phyloP scores from a whole-genome alignment of 371 early-diverging fungal species.

The Mortierella sp. region DNA sequence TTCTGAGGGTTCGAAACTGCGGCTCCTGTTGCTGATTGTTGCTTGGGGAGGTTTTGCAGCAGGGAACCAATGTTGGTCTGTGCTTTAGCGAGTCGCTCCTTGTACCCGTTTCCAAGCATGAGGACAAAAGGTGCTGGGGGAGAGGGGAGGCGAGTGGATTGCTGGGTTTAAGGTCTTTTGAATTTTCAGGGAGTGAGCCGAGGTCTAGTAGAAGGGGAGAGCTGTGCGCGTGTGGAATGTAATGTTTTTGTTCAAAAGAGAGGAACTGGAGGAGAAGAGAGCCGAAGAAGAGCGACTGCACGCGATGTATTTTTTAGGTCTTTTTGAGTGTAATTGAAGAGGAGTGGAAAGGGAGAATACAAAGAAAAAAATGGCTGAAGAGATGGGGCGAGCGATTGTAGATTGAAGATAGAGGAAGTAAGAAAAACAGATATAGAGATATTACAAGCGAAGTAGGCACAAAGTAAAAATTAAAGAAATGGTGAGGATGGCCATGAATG shows the following conservation, averaged over 20 bases:
- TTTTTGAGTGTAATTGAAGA: background rate
- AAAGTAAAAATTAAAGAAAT: background rate
- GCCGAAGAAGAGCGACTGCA: background rate
- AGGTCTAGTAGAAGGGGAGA: background rate
- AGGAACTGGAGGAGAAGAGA: background rate
- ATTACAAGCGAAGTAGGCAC: background rate
- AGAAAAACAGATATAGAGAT: background rate
- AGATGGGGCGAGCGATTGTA: background rate
- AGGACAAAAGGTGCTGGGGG: background rate
- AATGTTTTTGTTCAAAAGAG: background rate
- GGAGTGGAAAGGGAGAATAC: background rate
- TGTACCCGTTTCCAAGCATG: slow-evolving; percentile 57
- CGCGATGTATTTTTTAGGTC: background rate
- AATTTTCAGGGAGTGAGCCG: background rate
- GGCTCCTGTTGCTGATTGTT: background rate
- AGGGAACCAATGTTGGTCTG: slow-evolving; percentile 43
- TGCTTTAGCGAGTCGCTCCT: slow-evolving; percentile 46
- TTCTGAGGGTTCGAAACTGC: slow-evolving; percentile 9
- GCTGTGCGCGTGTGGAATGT: background rate
- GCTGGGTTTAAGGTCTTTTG: background rate
- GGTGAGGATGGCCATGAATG: background rate
- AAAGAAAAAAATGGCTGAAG: background rate
- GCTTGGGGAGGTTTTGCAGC: slow-evolving; percentile 36
- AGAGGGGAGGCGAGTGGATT: background rate
- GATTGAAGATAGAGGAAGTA: background rate